Evolutionary conservation across 257 asterid species (phyloP).

Genomic region (Nicotiana sylvestris): DNA sequence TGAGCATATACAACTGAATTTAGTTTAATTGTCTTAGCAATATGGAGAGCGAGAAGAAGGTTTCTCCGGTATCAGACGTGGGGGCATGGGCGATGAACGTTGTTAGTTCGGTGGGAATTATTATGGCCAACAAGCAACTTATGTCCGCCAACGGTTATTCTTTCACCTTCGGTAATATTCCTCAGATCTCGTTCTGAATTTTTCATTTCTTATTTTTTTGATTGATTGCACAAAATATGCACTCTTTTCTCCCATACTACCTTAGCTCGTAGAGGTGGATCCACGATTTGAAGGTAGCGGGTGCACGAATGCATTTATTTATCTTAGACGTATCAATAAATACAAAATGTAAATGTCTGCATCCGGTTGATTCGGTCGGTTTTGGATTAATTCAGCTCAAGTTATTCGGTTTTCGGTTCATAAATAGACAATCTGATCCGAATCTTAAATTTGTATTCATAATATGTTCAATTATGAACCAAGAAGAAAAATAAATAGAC

Average conservation of each 20-base stretch:
- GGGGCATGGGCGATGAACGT: constrained; percentile 99
- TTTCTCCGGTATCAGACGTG: constrained; percentile 65
- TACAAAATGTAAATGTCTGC: neutral
- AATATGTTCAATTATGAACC: neutral
- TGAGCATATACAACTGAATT: neutral
- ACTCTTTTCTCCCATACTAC: neutral
- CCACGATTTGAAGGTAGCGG: neutral
- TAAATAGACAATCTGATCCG: neutral
- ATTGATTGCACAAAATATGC: neutral
- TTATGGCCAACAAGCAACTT: constrained; percentile 94
- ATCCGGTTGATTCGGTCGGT: neutral
- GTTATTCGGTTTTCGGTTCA: neutral
- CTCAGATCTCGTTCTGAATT: neutral
- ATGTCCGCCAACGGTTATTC: constrained; percentile 78
- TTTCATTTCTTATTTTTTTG: neutral
- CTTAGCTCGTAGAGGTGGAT: neutral
- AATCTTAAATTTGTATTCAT: neutral
- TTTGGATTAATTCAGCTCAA: neutral
- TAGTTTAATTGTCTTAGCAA: neutral
- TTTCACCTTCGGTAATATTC: constrained; percentile 68
- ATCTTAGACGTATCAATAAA: neutral
- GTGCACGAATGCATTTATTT: neutral
- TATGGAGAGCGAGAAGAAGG: constrained; percentile 84
- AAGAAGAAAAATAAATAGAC: neutral
- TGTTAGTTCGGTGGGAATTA: constrained; percentile 88